Evolutionary conservation across 176 grass and related monocot species (phyloP).

Genomic region (maize (Zea mays)): DNA sequence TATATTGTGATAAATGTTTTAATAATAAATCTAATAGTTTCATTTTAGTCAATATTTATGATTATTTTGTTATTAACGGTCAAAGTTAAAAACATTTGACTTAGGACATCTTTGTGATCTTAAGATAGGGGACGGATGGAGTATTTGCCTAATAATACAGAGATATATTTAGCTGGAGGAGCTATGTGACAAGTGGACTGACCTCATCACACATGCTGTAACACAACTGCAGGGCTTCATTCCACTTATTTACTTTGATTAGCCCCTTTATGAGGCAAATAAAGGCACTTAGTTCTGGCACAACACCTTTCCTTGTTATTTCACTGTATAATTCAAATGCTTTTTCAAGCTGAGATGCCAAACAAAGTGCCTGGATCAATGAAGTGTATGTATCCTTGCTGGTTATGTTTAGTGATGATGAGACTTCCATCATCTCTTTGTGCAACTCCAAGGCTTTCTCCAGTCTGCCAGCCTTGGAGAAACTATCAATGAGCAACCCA

Average conservation of each 20-base stretch:
- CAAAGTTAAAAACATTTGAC: no score
- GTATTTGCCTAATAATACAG: conserved; percentile 9
- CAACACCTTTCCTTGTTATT: conserved; percentile 56
- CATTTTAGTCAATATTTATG: no score
- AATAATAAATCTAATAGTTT: no score
- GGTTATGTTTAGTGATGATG: conserved; percentile 39
- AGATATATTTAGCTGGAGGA: conserved; percentile 14
- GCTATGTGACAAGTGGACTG: conserved; percentile 35
- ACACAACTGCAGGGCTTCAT: conserved; percentile 84
- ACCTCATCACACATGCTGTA: conserved; percentile 78
- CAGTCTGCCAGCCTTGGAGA: conserved; percentile 72
- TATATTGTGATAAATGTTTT: no score
- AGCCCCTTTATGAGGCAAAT: conserved; percentile 83
- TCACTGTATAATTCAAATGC: conserved; percentile 82
- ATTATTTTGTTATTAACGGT: no score
- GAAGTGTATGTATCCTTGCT: conserved; percentile 53
- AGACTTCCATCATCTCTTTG: conserved; percentile 67
- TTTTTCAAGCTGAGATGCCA: conserved; percentile 70
- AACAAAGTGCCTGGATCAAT: conserved; percentile 81
- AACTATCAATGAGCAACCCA: conserved; percentile 75
- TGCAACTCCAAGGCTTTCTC: conserved; percentile 80
- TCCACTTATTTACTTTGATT: conserved; percentile 63
- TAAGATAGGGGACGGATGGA: no score
- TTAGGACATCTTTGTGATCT: no score
- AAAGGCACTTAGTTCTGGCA: conserved; percentile 65